Evolutionary conservation across 2,329 filamentous ascomycete genomes (phyloP), one percentile per base, ranked within the genome.

Genomic region (Fusarium sp.): DNA sequence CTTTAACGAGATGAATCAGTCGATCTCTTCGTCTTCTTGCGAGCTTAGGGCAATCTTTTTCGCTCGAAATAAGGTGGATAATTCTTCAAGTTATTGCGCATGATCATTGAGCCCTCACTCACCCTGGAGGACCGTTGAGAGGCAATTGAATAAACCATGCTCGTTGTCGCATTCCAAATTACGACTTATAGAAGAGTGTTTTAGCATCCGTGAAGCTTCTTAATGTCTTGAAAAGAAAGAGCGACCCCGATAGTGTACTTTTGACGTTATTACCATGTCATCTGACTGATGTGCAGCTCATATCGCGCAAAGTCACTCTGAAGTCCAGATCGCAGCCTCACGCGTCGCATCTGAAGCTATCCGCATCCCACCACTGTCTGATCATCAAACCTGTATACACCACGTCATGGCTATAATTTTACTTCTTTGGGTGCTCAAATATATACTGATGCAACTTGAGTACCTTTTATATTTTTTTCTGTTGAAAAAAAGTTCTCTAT

Each of bases 91-190:
- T 73, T 69, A 50, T 66, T 66, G 66, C 44, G 58, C 56, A 34
- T 64, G 45, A 65, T 56, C 41, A 48, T 66, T 51, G 52, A 62
- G 61, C 48, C 58, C 48, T 62, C 34, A 21, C 31, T 46, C 54
- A 59, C 56, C 60, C 65, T 59, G 51, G 61, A 61, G 45, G 23
- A 53, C 62, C 65, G 48, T 65, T 50, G 71, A 67, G 56, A 61
- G 64, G 53, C 57, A 42, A 68, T 61, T 65, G 56, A 54, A 75
- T 43, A 48, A 66, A 62, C 73, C 44, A 67, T 73, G 65, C 76
- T 70, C 62, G 57, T 74, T 71, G 74, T 78, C 78, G 77, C 78
- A 78, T 77, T 72, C 70, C 63, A 52, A 65, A 75, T 78, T 78
- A 70, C 72, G 58, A 45, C 63, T 50, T 41, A 55, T 68, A 46